Percentiles rank a stretch among this genome's conserved stretches.
These are phyloP conservation scores for Fragaria nilgerrensis DNA, from an alignment of 306 rosid species.

Conservation along the genomic window DNA sequence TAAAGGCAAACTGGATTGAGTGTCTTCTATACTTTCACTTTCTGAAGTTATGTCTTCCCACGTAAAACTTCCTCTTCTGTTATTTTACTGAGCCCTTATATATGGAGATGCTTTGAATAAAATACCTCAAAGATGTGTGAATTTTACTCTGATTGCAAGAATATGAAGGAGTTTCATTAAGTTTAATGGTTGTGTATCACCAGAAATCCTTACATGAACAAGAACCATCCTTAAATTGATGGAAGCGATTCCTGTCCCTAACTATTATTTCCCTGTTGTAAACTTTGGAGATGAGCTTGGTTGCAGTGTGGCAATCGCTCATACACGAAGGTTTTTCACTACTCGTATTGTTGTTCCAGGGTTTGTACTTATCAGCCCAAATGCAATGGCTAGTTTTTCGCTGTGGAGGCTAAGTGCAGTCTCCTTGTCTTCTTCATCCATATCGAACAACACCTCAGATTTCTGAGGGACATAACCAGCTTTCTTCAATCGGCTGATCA, in stretches of 20 bases:
- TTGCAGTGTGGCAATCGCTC: conserved; percentile 30
- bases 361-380: conserved; percentile 26
- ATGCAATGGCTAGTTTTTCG: conserved; percentile 35
- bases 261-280: conserved; percentile 23
- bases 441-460: conserved; percentile 23
- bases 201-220: conserved; percentile 31
- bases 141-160: neutral
- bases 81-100: neutral
- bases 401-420: conserved; percentile 32
- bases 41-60: neutral
- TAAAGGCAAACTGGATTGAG: too few species aligned
- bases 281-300: conserved; percentile 24
- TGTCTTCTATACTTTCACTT: too few species aligned
- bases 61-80: neutral
- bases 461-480: conserved; percentile 24
- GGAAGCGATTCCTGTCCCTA: conserved; percentile 21
- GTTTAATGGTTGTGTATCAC: conserved; percentile 16
- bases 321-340: conserved; percentile 32
- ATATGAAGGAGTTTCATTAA: neutral
- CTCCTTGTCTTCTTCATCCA: conserved; percentile 37
- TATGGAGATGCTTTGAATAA: conserved; percentile 3
- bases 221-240: conserved; percentile 24
- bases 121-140: neutral
- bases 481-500: conserved; percentile 23
- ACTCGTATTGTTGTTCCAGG: conserved; percentile 28